Conservation (phyloP, 257 asterid genomes). For the Scutellaria baicalensis region DNA sequence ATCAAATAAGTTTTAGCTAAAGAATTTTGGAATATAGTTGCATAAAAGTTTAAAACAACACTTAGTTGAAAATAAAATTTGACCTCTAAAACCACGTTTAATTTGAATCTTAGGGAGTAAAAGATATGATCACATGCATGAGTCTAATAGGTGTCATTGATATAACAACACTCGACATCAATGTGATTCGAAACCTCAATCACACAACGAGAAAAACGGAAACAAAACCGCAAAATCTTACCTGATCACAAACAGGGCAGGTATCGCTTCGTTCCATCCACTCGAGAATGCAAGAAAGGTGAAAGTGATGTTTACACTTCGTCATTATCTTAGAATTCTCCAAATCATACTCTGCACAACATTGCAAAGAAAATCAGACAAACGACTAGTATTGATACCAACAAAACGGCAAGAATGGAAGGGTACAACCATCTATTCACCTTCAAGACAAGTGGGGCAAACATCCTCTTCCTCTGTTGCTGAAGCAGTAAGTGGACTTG, state of each 20-base stretch:
- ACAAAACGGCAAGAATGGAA: not conserved
- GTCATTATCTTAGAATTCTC: conserved; percentile 64
- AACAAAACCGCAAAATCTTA: not conserved
- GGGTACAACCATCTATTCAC: conserved; percentile 18
- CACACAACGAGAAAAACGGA: not conserved
- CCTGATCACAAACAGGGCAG: conserved; percentile 78
- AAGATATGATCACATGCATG: too few species aligned
- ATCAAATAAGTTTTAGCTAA: too few species aligned
- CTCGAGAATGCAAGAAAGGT: conserved; percentile 80
- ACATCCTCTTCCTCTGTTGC: conserved; percentile 48
- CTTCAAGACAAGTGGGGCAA: conserved; percentile 89
- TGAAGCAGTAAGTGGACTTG: conserved; percentile 21
- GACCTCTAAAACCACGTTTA: too few species aligned
- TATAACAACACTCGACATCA: not conserved
- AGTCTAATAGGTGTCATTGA: not conserved
- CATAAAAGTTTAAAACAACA: too few species aligned
- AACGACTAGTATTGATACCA: not conserved
- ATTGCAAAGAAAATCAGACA: not conserved
- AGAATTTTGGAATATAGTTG: too few species aligned
- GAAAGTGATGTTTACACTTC: conserved; percentile 75
- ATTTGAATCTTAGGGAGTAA: too few species aligned
- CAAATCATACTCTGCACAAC: conserved; percentile 47
- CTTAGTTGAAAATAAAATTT: too few species aligned
- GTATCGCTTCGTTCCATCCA: conserved; percentile 83
- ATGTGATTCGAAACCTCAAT: not conserved